A percentile compares a stretch with the other conserved stretches of the same genome.
These are phyloP conservation scores for Sambucus nigra DNA, from an alignment of 129 eudicot species.

Conservation along the genomic window DNA sequence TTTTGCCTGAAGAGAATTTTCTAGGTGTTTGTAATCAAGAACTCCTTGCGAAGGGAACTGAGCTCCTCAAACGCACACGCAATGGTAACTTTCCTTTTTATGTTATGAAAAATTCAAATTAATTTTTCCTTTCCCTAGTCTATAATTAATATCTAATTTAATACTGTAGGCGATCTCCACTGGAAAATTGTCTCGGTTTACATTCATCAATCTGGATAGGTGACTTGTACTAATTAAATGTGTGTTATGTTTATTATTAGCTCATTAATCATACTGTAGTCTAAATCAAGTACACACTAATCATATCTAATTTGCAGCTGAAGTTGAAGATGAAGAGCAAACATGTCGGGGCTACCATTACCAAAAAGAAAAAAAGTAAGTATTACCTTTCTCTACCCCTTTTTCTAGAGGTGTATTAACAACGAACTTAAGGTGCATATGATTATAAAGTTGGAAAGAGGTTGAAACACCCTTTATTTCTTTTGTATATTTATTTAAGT, in stretches of 20 bases:
- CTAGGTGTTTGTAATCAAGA: constrained; percentile 74
- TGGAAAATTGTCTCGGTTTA: constrained; percentile 94
- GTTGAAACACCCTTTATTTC: too few relatives aligned
- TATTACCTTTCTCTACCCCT: not conserved
- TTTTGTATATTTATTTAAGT: too few relatives aligned
- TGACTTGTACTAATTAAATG: constrained; percentile 1
- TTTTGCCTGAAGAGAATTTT: constrained; percentile 68
- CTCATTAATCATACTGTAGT: too few relatives aligned
- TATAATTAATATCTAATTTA: constrained; percentile 1
- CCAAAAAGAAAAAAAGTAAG: constrained; percentile 95
- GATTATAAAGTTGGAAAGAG: too few relatives aligned
- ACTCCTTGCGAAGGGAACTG: constrained; percentile 79
- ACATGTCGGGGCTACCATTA: constrained; percentile 74
- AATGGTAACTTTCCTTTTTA: constrained; percentile 39
- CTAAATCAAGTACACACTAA: not conserved
- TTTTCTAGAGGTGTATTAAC: too few relatives aligned
- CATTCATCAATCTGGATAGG: constrained; percentile 72
- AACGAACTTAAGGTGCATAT: too few relatives aligned
- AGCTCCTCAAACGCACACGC: constrained; percentile 94
- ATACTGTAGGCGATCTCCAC: constrained; percentile 75
- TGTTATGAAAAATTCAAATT: not conserved
- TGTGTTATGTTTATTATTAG: too few relatives aligned
- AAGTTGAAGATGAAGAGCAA: constrained; percentile 98
- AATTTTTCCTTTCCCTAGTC: not conserved
- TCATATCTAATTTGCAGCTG: constrained; percentile 33